Conservation (phyloP, 1,284 basidiomycete species). For the Apiotrichum gracile region DNA sequence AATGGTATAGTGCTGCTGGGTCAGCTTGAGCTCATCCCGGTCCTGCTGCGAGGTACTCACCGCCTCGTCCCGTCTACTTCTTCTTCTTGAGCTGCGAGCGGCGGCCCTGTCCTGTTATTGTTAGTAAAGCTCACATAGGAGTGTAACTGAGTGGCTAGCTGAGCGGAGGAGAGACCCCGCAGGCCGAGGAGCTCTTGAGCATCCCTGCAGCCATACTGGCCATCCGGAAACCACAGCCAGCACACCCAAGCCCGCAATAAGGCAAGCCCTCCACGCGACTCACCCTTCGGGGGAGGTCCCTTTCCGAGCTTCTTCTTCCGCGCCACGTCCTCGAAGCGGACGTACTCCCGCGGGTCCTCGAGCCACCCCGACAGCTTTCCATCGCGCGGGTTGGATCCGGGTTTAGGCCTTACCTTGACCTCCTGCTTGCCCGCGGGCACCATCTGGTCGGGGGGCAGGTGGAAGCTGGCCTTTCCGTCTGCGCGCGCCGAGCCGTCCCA, state of each 20-base stretch:
- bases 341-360: constrained; percentile 27
- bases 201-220: no score
- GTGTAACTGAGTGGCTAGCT: no score
- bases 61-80: constrained; percentile 8
- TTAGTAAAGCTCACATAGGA: background rate
- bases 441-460: constrained; percentile 13
- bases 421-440: constrained; percentile 25
- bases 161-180: no score
- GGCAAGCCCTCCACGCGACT: no score
- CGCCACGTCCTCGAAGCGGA: constrained; percentile 28
- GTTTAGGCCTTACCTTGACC: constrained; percentile 11
- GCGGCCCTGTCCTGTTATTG: constrained; percentile 13
- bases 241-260: no score
- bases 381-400: constrained; percentile 10
- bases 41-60: background rate
- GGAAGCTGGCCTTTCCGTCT: constrained; percentile 10
- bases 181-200: no score
- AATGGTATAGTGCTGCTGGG: constrained; percentile 5
- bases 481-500: constrained; percentile 24
- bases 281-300: constrained; percentile 45
- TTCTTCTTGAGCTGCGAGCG: constrained; percentile 9
- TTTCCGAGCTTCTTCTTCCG: constrained; percentile 29
- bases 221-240: no score
- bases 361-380: no score
- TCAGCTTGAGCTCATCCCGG: background rate